A percentile compares a stretch with the other conserved stretches of the same genome.
Evolutionary conservation across 139 green algal species (phyloP).

Genomic region (Chlamydomonas sp.): DNA sequence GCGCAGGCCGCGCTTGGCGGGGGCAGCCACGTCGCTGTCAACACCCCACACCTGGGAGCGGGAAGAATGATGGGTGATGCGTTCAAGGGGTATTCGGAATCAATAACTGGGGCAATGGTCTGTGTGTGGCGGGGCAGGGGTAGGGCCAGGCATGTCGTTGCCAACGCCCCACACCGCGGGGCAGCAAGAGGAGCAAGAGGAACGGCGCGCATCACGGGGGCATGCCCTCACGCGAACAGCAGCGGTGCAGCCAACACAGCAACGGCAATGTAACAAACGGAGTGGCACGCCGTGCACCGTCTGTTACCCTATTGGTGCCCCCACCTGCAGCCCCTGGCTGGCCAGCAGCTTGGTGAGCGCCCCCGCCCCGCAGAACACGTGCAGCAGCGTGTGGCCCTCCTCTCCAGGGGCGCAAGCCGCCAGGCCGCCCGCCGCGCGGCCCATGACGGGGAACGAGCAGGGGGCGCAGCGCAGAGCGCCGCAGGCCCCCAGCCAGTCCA

Average conservation of each 20-base stretch:
- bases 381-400: conserved; percentile 57
- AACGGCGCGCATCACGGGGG: not conserved
- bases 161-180: conserved; percentile 32
- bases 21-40: conserved; percentile 16
- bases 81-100: no score
- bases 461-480: conserved; percentile 52
- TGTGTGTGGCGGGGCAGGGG: no score
- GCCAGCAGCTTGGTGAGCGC: conserved; percentile 81
- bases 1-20: conserved; percentile 6
- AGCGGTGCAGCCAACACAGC: not conserved
- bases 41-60: conserved; percentile 26
- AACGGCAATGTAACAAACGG: no score
- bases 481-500: conserved; percentile 60
- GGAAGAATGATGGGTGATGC: no score
- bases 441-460: conserved; percentile 66
- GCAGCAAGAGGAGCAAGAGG: not conserved
- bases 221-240: not conserved
- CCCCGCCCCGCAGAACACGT: conserved; percentile 69
- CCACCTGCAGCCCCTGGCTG: conserved; percentile 66
- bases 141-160: not conserved
- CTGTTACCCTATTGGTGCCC: not conserved
- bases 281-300: no score
- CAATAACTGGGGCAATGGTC: no score
- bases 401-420: conserved; percentile 30
- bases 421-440: conserved; percentile 41